Conservation (phyloP, 139 green algal genomes). For the Parachlorella kessleri region DNA sequence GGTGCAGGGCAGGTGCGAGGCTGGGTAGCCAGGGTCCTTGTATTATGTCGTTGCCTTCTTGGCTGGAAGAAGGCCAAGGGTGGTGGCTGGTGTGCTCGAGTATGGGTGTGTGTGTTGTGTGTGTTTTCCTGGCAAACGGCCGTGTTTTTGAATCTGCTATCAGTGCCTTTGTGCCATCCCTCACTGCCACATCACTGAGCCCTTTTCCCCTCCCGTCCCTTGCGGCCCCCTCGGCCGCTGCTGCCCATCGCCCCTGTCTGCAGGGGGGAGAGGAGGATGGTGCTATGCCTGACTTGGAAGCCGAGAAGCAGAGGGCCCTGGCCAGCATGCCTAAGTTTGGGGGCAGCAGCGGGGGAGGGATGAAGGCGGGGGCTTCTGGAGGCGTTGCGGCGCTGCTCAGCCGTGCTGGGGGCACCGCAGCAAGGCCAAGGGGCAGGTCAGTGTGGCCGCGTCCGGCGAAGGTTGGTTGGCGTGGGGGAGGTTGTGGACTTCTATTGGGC, state of each 20-base stretch:
- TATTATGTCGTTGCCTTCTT: background rate
- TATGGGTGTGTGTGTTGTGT: background rate
- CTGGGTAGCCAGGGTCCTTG: background rate
- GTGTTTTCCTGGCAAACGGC: background rate
- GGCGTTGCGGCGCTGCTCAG: too few relatives aligned
- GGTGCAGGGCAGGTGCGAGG: background rate
- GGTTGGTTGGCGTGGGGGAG: too few relatives aligned
- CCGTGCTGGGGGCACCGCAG: too few relatives aligned
- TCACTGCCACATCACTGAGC: too few relatives aligned
- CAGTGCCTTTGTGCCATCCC: background rate
- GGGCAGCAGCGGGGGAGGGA: slow-evolving; percentile 8
- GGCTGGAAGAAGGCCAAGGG: too few relatives aligned
- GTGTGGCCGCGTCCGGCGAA: background rate
- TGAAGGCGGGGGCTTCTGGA: too few relatives aligned
- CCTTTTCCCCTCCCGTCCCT: too few relatives aligned
- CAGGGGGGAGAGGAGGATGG: background rate
- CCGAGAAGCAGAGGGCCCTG: slow-evolving; percentile 36
- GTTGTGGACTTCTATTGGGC: too few relatives aligned
- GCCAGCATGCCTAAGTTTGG: slow-evolving; percentile 39
- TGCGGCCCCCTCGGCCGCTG: too few relatives aligned
- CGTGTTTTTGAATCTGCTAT: background rate
- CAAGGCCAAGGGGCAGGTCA: too few relatives aligned
- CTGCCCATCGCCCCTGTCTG: too few relatives aligned
- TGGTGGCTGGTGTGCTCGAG: too few relatives aligned
- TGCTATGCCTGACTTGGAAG: slow-evolving; percentile 20